phyloP scores from a whole-genome alignment of 2,329 filamentous ascomycete species.

The Laburnicola sp. region DNA sequence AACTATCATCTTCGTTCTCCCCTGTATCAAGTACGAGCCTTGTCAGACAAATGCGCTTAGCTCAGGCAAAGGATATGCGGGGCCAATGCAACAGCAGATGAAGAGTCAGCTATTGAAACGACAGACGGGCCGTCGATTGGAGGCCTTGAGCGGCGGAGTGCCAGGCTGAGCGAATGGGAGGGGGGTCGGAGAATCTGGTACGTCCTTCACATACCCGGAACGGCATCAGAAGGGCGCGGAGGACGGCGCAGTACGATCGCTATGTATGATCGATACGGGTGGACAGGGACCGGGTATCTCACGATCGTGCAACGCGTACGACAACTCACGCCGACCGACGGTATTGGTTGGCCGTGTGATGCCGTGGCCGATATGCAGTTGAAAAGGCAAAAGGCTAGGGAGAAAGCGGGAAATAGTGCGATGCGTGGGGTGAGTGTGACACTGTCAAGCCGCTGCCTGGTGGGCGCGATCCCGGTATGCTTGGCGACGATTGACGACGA shows the following conservation, averaged over 20 bases:
- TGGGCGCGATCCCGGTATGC: too few relatives aligned
- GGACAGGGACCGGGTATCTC: slow-evolving; percentile 7
- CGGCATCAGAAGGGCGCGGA: neutral
- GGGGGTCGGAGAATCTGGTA: neutral
- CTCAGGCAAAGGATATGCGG: slow-evolving; percentile 10
- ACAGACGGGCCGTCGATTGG: slow-evolving; percentile 13
- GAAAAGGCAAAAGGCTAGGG: neutral
- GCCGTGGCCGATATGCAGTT: neutral
- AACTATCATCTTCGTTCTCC: slow-evolving; percentile 24
- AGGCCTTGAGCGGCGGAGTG: neutral
- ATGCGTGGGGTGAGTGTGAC: too few relatives aligned
- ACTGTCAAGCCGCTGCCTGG: too few relatives aligned
- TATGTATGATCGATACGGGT: slow-evolving; percentile 7
- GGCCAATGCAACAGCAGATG: too few relatives aligned
- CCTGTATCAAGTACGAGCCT: slow-evolving; percentile 15
- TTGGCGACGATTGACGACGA: too few relatives aligned
- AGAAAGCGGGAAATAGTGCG: neutral
- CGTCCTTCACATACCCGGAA: too few relatives aligned
- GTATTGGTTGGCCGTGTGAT: neutral
- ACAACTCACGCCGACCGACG: neutral
- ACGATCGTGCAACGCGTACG: slow-evolving; percentile 1
- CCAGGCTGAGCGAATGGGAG: neutral
- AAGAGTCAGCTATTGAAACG: too few relatives aligned
- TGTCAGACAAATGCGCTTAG: slow-evolving; percentile 11
- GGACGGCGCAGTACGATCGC: too few relatives aligned